Conservation (phyloP, 2,329 filamentous ascomycete species). For the Hypoxylon sp. region DNA sequence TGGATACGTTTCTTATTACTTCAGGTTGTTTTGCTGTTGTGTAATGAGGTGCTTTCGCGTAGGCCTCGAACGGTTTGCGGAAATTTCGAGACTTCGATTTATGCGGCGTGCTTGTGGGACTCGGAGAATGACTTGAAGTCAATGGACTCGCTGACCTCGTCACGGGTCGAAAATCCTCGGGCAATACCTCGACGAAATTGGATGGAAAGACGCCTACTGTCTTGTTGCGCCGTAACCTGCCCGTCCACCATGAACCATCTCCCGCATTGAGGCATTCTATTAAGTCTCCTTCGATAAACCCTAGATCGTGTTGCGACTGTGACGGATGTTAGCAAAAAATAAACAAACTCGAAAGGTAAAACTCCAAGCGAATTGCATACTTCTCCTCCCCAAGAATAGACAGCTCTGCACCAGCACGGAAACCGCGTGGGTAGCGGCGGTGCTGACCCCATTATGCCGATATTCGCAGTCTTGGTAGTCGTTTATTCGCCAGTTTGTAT, state of each 20-base stretch:
- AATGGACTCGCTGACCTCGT: slow-evolving; percentile 73
- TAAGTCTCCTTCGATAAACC: slow-evolving; percentile 96
- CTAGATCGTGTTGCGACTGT: slow-evolving; percentile 90
- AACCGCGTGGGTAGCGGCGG: slow-evolving; percentile 81
- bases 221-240: slow-evolving; percentile 88
- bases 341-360: slow-evolving; percentile 28
- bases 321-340: slow-evolving; percentile 35
- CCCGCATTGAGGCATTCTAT: slow-evolving; percentile 99
- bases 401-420: slow-evolving; percentile 90
- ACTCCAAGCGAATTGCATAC: slow-evolving; percentile 56
- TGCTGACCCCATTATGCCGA: slow-evolving; percentile 65
- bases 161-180: slow-evolving; percentile 85
- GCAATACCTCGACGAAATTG: slow-evolving; percentile 95
- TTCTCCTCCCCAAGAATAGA: slow-evolving; percentile 96
- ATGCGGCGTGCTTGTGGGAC: slow-evolving; percentile 67
- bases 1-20: slow-evolving; percentile 63
- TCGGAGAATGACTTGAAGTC: slow-evolving; percentile 68
- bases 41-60: slow-evolving; percentile 76
- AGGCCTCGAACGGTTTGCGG: slow-evolving; percentile 77
- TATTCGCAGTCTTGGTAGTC: slow-evolving; percentile 30
- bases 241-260: slow-evolving; percentile 99
- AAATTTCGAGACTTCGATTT: slow-evolving; percentile 74
- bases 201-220: slow-evolving; percentile 94
- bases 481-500: slow-evolving; percentile 39
- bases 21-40: slow-evolving; percentile 74